Base-by-base conservation (phyloP, 78 protist genomes). In the Carpediemonas membranifera region DNA sequence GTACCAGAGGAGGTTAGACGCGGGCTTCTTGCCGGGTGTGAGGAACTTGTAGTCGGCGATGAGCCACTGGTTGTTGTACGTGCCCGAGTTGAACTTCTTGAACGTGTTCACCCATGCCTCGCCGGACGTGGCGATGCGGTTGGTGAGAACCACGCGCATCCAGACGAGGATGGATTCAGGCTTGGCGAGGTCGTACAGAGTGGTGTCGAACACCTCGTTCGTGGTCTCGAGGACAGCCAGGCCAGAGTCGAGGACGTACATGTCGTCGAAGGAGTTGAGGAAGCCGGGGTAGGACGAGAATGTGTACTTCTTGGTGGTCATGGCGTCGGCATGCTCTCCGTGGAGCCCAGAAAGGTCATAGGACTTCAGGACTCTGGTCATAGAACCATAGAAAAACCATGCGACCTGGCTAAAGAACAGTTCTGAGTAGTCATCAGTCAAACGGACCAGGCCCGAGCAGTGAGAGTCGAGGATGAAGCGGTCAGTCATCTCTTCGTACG, bases 21-120 rank as follows among this genome's bases (percentile, higher is more conserved):
- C 27, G 27, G 85, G 52, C 50, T 61, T 41, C 27, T 74, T 55
- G 57, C 86, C 85, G 34, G 79, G 74, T 28, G 54, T 55, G 41
- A 87, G 83, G 16, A 44, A 47, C 13, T 79, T 88, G 57, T 66
- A 59, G 65, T 79, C 60, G 24, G 69, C 14, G 16, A 82, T 28
- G 55, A 77, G 78, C 83, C 82, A 84, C 71, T 85, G 90, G 47
- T 88, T 84, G 61, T 79, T 78, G 64, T 88, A 88, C 30, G 89
- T 84, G 25, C 92, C 92, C 19, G 75, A 53, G 36, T 84, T 65
- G 53, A 59, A 78, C 30, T 15, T 11, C 35, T 34, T 28, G 1
- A 78, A 76, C 9, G 52, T 61, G 16, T 53, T 15, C 24, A 34
- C 44, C 90, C 90, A 85, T 13, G 77, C 81, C 30, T 3, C 34